Percentiles rank a stretch among this genome's conserved stretches.
Conservation (phyloP, 345 rosid genomes). For the Turritis glabra region DNA sequence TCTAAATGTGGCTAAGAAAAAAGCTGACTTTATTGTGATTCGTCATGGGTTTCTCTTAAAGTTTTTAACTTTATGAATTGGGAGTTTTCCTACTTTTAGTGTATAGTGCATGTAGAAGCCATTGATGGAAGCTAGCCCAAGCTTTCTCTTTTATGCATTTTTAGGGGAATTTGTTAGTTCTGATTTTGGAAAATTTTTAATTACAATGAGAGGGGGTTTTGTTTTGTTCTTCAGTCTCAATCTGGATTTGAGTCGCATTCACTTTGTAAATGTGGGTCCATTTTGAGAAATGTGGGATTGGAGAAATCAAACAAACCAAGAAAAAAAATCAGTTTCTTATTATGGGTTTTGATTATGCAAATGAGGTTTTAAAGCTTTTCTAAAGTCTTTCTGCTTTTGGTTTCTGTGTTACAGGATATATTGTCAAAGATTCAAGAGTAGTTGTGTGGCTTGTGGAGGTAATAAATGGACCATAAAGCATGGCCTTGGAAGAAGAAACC, state of each 20-base stretch:
- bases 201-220: not conserved
- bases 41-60: conserved; percentile 36
- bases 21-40: conserved; percentile 29
- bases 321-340: not conserved
- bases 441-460: conserved; percentile 24
- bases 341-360: not conserved
- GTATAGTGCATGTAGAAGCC: conserved; percentile 32
- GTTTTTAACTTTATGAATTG: conserved; percentile 23
- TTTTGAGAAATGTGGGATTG: conserved; percentile 24
- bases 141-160: conserved; percentile 17
- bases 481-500: conserved; percentile 94
- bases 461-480: conserved; percentile 65
- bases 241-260: conserved; percentile 32
- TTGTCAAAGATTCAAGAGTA: conserved; percentile 15
- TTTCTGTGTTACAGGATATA: not conserved
- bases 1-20: conserved; percentile 22
- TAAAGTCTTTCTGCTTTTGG: not conserved
- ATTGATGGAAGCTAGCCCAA: conserved; percentile 20
- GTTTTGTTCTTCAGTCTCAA: conserved; percentile 7
- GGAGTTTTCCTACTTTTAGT: not conserved
- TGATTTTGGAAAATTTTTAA: conserved; percentile 19
- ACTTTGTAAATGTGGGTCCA: conserved; percentile 27
- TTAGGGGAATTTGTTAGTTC: not conserved
- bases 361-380: not conserved
- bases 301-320: not conserved